phyloP scores from a whole-genome alignment of 257 asterid species.

The Fraxinus cuspidata region DNA sequence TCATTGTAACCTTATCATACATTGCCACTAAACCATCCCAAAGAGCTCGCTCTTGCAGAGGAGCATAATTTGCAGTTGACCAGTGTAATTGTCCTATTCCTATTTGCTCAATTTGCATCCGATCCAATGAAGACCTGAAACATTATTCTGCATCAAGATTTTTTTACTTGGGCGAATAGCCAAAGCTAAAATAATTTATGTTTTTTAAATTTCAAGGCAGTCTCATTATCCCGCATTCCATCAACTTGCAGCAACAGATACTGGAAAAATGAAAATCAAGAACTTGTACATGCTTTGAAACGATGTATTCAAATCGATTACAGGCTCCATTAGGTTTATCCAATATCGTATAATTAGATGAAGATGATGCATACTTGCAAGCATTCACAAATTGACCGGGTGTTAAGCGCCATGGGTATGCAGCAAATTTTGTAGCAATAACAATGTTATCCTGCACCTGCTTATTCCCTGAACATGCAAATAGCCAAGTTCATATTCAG shows the following conservation, averaged over 20 bases:
- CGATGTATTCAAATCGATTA: constrained; percentile 3
- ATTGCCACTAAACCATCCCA: constrained; percentile 99
- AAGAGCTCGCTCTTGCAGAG: constrained; percentile 88
- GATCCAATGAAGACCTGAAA: constrained; percentile 75
- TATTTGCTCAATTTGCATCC: constrained; percentile 74
- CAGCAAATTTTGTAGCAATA: constrained; percentile 93
- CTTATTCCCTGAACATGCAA: constrained; percentile 50
- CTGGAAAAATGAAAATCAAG: background rate
- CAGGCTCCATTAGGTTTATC: background rate
- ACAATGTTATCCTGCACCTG: constrained; percentile 52
- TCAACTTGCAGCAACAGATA: background rate
- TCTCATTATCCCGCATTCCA: background rate
- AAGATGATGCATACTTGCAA: constrained; percentile 60
- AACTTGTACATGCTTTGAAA: background rate
- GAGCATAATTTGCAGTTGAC: constrained; percentile 98
- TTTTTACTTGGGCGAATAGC: background rate
- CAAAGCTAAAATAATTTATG: background rate
- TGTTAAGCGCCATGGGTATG: constrained; percentile 96
- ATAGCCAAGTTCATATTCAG: constrained; percentile 8
- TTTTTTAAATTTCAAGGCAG: no score
- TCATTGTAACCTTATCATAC: constrained; percentile 84
- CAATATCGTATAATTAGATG: background rate
- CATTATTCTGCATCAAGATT: background rate
- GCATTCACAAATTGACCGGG: constrained; percentile 88
- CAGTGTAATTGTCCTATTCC: constrained; percentile 97